Evolutionary conservation across 202 grass and related monocot genomes (phyloP).

Genomic region (Miscanthus sacchariflorus): DNA sequence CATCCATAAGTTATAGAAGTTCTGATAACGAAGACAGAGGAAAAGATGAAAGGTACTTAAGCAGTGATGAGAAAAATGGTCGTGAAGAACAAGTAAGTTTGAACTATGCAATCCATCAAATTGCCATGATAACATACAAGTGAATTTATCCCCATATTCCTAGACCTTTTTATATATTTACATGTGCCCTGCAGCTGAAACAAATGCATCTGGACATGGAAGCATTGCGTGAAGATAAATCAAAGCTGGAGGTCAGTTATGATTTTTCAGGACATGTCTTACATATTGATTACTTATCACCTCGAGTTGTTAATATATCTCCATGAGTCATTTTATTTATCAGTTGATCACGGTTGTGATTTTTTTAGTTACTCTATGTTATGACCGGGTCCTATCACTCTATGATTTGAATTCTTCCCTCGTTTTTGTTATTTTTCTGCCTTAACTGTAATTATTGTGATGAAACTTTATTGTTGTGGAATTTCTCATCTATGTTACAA

Average conservation of each 20-base stretch:
- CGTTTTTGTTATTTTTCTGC: neutral
- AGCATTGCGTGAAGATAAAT: conserved; percentile 72
- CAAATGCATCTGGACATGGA: conserved; percentile 73
- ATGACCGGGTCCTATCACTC: neutral
- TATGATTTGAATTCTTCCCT: neutral
- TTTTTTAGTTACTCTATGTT: conserved; percentile 34
- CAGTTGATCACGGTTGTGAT: neutral
- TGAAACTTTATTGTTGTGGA: conserved; percentile 11
- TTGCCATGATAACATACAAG: conserved; percentile 12
- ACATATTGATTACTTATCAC: neutral
- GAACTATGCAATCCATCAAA: conserved; percentile 21
- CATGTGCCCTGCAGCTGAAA: conserved; percentile 55
- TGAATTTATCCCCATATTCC: conserved; percentile 27
- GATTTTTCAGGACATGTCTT: conserved; percentile 9
- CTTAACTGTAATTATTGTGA: conserved; percentile 23
- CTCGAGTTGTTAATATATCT: conserved; percentile 20
- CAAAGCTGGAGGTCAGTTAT: conserved; percentile 68
- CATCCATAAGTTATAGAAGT: conserved; percentile 59
- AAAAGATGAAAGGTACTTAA: conserved; percentile 49
- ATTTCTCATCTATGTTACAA: conserved; percentile 27
- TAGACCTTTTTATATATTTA: conserved; percentile 34
- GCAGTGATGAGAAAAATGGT: conserved; percentile 64
- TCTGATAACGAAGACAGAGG: conserved; percentile 64
- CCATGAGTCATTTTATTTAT: neutral
- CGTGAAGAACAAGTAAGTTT: conserved; percentile 72